phyloP scores from a whole-genome alignment of 768 basidiomycete species.

The Mycena maculata region DNA sequence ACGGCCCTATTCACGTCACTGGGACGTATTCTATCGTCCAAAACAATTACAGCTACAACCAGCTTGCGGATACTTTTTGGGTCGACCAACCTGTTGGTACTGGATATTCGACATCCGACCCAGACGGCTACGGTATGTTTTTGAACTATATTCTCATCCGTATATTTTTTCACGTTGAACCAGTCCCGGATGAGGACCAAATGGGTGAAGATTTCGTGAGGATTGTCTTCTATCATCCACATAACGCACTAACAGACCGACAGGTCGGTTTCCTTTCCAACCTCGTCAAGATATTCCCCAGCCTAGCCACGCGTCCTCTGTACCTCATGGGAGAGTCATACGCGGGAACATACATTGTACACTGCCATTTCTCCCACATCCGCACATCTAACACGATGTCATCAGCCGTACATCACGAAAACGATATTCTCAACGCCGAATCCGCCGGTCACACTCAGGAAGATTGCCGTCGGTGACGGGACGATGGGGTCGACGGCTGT shows the following conservation, averaged over 20 bases:
- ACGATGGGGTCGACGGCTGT: slow-evolving; percentile 62
- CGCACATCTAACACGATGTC: slow-evolving; percentile 1
- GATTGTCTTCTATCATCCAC: background rate
- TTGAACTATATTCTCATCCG: slow-evolving; percentile 29
- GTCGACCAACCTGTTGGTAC: slow-evolving; percentile 75
- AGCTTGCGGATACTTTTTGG: slow-evolving; percentile 75
- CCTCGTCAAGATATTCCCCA: slow-evolving; percentile 79
- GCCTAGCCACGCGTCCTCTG: slow-evolving; percentile 73
- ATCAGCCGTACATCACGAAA: slow-evolving; percentile 74
- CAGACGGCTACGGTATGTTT: slow-evolving; percentile 68
- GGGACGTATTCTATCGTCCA: slow-evolving; percentile 59
- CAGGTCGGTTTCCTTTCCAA: slow-evolving; percentile 80
- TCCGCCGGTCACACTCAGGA: slow-evolving; percentile 76
- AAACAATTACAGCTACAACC: slow-evolving; percentile 70
- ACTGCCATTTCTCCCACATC: background rate
- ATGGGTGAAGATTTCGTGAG: slow-evolving; percentile 68
- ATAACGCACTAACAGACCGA: background rate
- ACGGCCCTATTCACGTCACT: slow-evolving; percentile 73
- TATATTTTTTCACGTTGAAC: slow-evolving; percentile 13
- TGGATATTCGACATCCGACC: slow-evolving; percentile 74
- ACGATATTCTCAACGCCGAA: slow-evolving; percentile 69
- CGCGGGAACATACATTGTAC: slow-evolving; percentile 55
- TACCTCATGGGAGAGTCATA: slow-evolving; percentile 80
- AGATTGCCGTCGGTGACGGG: slow-evolving; percentile 79
- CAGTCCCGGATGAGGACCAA: slow-evolving; percentile 72